Evolutionary conservation across 352 stramenopile species (phyloP).

Genomic region (Globisporangium viniferum): DNA sequence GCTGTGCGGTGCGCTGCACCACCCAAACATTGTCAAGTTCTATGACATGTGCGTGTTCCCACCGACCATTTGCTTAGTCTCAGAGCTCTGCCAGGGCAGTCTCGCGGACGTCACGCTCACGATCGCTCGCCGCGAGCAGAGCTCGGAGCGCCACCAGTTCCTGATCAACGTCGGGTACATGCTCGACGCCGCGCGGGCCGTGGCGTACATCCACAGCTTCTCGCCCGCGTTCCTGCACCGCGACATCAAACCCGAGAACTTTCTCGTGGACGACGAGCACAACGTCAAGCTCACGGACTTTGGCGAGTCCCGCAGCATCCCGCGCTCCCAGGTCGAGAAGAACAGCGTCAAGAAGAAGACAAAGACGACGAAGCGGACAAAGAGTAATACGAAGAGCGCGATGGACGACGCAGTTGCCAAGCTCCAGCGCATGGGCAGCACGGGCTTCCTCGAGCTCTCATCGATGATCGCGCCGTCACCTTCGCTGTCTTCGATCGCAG

Average conservation of each 20-base stretch:
- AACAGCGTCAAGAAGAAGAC: neutral
- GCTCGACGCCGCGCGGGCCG: slow-evolving; percentile 47
- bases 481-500: neutral
- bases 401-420: neutral
- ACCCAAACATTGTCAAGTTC: slow-evolving; percentile 65
- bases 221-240: slow-evolving; percentile 55
- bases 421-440: slow-evolving; percentile 5
- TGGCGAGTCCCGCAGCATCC: slow-evolving; percentile 48
- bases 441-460: slow-evolving; percentile 14
- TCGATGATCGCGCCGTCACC: slow-evolving; percentile 4
- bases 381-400: neutral
- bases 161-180: slow-evolving; percentile 58
- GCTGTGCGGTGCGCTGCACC: slow-evolving; percentile 38
- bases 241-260: slow-evolving; percentile 65
- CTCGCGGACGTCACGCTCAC: slow-evolving; percentile 37
- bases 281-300: slow-evolving; percentile 72
- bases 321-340: slow-evolving; percentile 12
- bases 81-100: slow-evolving; percentile 48
- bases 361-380: neutral
- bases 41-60: slow-evolving; percentile 61
- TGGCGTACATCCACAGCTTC: slow-evolving; percentile 68
- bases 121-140: slow-evolving; percentile 16
- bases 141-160: slow-evolving; percentile 29
- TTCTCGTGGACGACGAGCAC: slow-evolving; percentile 45
- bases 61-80: slow-evolving; percentile 58